These are phyloP conservation scores for Kodamaea sp. DNA, from an alignment of 1,139 yeast genomes.

Conservation along the genomic window DNA sequence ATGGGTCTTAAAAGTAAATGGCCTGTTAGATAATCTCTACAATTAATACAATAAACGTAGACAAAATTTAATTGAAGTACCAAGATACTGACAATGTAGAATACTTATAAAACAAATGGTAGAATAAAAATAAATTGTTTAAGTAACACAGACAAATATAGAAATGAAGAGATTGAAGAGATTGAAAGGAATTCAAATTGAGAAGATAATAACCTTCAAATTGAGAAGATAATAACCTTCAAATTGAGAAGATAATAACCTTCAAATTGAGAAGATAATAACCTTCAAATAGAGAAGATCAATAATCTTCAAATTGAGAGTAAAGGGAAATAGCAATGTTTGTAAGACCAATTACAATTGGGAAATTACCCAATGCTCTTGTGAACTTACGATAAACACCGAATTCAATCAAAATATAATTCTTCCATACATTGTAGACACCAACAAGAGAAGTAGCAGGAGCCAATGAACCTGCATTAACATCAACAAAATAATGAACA, in stretches of 20 bases:
- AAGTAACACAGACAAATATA: slow-evolving; percentile 9
- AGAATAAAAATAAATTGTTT: slow-evolving; percentile 4
- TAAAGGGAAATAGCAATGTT: slow-evolving; percentile 49
- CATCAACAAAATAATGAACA: slow-evolving; percentile 40
- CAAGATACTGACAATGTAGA: slow-evolving; percentile 9
- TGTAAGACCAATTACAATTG: slow-evolving; percentile 46
- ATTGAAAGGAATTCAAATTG: neutral
- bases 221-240: too few species aligned
- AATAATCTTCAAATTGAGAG: slow-evolving; percentile 33
- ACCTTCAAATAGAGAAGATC: neutral
- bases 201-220: too few species aligned
- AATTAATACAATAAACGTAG: slow-evolving; percentile 4
- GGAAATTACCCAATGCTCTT: slow-evolving; percentile 44
- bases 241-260: too few species aligned
- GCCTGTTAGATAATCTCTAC: slow-evolving; percentile 20
- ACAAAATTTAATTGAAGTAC: slow-evolving; percentile 3
- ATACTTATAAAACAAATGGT: slow-evolving; percentile 3
- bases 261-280: neutral
- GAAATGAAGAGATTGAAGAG: slow-evolving; percentile 6
- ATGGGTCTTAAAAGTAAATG: slow-evolving; percentile 40
- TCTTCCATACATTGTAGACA: slow-evolving; percentile 33
- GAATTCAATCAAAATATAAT: slow-evolving; percentile 35
- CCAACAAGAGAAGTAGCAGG: slow-evolving; percentile 27
- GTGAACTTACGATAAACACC: slow-evolving; percentile 35
- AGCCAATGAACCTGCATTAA: slow-evolving; percentile 24